Percentiles rank a stretch among this genome's conserved stretches.
Evolutionary conservation across 352 stramenopile species (phyloP).

Genomic region (Pythium monospermum): DNA sequence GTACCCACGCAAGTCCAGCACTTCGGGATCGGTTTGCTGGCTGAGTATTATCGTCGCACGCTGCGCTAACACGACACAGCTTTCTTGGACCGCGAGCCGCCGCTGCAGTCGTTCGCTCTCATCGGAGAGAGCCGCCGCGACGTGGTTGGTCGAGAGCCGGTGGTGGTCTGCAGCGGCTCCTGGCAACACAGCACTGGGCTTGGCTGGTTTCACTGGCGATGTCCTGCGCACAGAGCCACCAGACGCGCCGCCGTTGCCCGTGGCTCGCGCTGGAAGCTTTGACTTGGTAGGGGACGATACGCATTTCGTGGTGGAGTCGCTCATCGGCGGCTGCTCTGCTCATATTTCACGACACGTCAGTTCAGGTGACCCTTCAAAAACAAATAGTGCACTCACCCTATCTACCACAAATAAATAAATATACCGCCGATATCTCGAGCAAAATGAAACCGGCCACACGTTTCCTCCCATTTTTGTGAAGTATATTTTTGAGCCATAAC

Average conservation of each 20-base stretch:
- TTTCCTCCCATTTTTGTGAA: no score
- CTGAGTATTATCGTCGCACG: slow-evolving; percentile 46
- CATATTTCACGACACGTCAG: slow-evolving; percentile 15
- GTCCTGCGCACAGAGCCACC: slow-evolving; percentile 1
- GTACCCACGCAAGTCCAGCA: slow-evolving; percentile 46
- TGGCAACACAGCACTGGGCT: no score
- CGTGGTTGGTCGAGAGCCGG: slow-evolving; percentile 32
- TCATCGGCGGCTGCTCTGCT: slow-evolving; percentile 20
- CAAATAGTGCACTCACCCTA: not conserved
- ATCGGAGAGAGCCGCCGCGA: slow-evolving; percentile 12
- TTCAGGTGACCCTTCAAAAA: not conserved
- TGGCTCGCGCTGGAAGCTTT: slow-evolving; percentile 2
- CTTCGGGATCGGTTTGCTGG: slow-evolving; percentile 44
- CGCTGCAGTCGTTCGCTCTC: slow-evolving; percentile 31
- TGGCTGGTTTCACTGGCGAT: not conserved
- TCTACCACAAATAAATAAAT: not conserved
- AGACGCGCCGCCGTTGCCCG: not conserved
- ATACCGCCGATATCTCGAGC: no score
- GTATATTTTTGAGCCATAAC: no score
- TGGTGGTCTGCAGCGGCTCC: not conserved
- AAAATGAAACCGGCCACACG: no score
- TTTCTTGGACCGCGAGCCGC: slow-evolving; percentile 29
- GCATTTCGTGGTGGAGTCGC: slow-evolving; percentile 5
- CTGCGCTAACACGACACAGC: slow-evolving; percentile 31
- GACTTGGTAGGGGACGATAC: slow-evolving; percentile 1